These are phyloP conservation scores for Lecanicillium sp. DNA, from an alignment of 2,329 filamentous ascomycete genomes.

Conservation along the genomic window DNA sequence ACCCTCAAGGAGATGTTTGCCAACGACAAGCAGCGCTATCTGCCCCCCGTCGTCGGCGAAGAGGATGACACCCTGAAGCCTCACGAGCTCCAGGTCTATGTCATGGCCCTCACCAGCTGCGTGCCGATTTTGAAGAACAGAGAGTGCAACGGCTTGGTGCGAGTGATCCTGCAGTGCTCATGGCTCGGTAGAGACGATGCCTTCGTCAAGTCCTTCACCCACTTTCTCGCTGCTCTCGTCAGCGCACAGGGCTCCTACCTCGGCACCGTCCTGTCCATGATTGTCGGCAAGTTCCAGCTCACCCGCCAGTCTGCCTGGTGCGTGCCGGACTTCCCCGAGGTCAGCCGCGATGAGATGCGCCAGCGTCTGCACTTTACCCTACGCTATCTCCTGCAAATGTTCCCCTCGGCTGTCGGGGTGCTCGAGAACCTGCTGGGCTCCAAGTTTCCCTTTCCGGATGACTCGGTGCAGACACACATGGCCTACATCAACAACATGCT, in stretches of 20 bases:
- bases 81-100: conserved; percentile 53
- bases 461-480: conserved; percentile 72
- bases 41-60: conserved; percentile 33
- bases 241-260: conserved; percentile 80
- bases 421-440: conserved; percentile 60
- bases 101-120: conserved; percentile 57
- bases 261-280: conserved; percentile 66
- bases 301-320: conserved; percentile 40
- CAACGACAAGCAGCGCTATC: conserved; percentile 39
- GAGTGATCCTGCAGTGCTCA: conserved; percentile 51
- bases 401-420: conserved; percentile 69
- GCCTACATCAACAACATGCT: conserved; percentile 86
- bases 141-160: conserved; percentile 53
- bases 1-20: conserved; percentile 54
- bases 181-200: conserved; percentile 60
- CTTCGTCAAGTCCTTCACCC: conserved; percentile 61
- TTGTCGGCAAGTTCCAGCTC: conserved; percentile 70
- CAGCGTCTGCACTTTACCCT: conserved; percentile 70
- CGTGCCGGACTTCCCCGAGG: conserved; percentile 48
- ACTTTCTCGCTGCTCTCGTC: conserved; percentile 65
- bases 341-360: conserved; percentile 61
- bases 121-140: conserved; percentile 53
- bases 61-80: conserved; percentile 45
- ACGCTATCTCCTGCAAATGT: conserved; percentile 69
- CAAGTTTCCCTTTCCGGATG: conserved; percentile 71